Evolutionary conservation across 352 stramenopile genomes (phyloP), one percentile per base, ranked within the genome.

Genomic region (Globisporangium paroecandrum): DNA sequence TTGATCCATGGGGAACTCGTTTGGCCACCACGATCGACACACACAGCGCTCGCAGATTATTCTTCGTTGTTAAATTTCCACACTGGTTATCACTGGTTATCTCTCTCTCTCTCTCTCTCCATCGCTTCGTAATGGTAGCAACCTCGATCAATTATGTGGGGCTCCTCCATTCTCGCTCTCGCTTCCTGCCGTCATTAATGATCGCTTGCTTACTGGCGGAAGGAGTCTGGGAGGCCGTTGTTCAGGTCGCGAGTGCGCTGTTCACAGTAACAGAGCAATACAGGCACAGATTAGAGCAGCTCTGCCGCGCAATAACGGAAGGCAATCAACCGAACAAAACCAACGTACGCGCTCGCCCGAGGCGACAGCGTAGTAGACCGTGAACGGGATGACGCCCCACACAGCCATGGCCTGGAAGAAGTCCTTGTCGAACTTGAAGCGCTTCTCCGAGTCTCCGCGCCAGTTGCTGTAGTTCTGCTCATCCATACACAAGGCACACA

Each of bases 401-500:
- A 71, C 77, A 4, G 69, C 60, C 1, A 89, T 51, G 5, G 72
- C 72, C 66, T 69, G 78, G 72, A 91, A 93, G 77, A 93, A 91
- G 18, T 81, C 12, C 51, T 62, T 61, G 71, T 93, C 72, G 36
- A 93, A 90, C 70, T 85, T 80, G 77, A 93, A 93, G 62, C 85
- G 85, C 74, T 89, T 89, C 73, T 93, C 85, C 69, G 85, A 90
- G 76, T 93, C 85, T 59, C 85, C 85, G 68, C 85, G 83, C 85
- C 85, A 93, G 75, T 93, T 93, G 78, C 90, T 91, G 79, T 86
- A 93, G 77, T 89, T 93, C 85, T 93, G 61, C 46, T 66, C 49
- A 20, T n/a, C 1, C 24, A 54, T 5, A 65, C 27, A 32, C 27
- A 27, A 27, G 6, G 27, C 4, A 25, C 18, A 13, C n/a, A 55